Evolutionary conservation across 1,284 basidiomycete genomes (phyloP), one percentile per base, ranked within the genome.

Genomic region (Tetrapyrgos nigripes): DNA sequence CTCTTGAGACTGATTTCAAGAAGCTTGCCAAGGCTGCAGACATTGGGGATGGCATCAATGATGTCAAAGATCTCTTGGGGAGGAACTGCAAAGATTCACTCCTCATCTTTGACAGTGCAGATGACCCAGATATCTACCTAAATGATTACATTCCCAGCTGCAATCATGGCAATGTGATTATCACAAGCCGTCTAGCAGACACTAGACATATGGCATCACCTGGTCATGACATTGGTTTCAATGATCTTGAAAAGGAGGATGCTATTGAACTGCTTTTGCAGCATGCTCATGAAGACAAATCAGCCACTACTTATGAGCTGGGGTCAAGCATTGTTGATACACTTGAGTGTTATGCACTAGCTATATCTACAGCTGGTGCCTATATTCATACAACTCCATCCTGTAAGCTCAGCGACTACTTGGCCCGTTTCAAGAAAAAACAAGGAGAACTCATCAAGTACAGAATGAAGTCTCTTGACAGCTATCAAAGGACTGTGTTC

Each of bases 51-150:
- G 8, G 21, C 3, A 13, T 31, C 6, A 19, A 50, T 28, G 28
- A 3, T 17, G 28, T 50, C 28, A 9, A 31, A 14, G 21, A 14
- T 4, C 31, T 50, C 26, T 23, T 50, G 28, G 19, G n/a, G 13
- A 51, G 31, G 13, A 37, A 4, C 3, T 3, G 37, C 11, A 9
- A 37, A 19, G 37, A 51, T 24, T 51, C 29, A 31, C 19, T 51
- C 10, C 37, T 29, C 33, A 51, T 51, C 23, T 51, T 51, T 51
- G 50, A 51, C 21, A 51, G 24, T 51, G 50, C 50, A 14, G 50
- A 51, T 37, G 21, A 33, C 14, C 31, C 13, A 21, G 11, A 51
- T 29, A 9, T 50, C 4, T 13, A 29, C 11, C n/a, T 50, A 5
- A 31, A 31, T 17, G 28, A 50, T n/a, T 50, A 50, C n/a, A 28